Percentiles rank a stretch among this genome's conserved stretches.
phyloP scores from a whole-genome alignment of 2,329 filamentous ascomycete genomes.

The Ophiostoma australiae region DNA sequence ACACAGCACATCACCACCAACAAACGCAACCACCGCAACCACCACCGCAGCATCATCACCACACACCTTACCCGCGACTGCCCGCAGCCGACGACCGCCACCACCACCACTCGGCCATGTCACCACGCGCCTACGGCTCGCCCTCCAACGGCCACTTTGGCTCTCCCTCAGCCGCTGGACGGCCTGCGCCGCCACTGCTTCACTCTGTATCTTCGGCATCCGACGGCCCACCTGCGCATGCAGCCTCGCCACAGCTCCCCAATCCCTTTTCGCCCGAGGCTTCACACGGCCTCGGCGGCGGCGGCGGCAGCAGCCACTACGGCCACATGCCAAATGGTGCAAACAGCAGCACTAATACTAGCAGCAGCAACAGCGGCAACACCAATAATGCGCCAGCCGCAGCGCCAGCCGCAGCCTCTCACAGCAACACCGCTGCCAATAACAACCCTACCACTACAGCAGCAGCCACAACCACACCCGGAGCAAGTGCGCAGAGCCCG shows the following conservation, averaged over 20 bases:
- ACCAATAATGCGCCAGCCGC: neutral
- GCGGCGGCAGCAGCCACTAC: neutral
- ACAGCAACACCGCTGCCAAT: neutral
- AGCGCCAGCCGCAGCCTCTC: neutral
- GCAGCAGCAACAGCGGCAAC: neutral
- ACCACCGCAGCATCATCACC: neutral
- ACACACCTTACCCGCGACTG: conserved; percentile 14
- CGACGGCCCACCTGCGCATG: neutral
- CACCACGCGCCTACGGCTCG: conserved; percentile 27
- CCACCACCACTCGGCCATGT: conserved; percentile 27
- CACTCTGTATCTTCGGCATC: neutral
- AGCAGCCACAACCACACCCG: neutral
- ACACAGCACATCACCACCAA: neutral
- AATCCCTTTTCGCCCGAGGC: neutral
- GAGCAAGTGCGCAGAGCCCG: neutral
- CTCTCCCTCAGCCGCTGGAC: neutral
- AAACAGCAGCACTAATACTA: neutral
- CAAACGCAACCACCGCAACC: neutral
- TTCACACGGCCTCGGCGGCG: neutral
- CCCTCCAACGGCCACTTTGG: conserved; percentile 1
- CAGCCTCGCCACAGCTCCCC: neutral
- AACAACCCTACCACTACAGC: neutral
- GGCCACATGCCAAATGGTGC: neutral
- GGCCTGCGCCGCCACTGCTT: neutral
- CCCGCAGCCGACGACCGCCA: conserved; percentile 17